Conservation (phyloP, 768 basidiomycete genomes). For the Mycena belliarum region DNA sequence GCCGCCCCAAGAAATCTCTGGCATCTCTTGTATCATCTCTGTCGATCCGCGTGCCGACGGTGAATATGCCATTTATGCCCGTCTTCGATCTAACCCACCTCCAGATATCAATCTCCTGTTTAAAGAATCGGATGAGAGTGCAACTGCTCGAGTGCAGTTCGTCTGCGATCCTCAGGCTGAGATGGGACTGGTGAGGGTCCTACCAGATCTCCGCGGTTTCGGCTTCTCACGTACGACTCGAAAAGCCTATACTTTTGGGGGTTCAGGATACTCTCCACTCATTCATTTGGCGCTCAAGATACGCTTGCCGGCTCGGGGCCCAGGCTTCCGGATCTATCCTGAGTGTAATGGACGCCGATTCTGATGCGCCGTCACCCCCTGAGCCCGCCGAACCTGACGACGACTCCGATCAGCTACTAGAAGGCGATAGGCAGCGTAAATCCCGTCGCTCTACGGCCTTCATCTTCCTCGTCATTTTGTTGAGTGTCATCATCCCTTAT, state of each 20-base stretch:
- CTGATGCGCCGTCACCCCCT: neutral
- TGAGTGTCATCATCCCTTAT: too few relatives aligned
- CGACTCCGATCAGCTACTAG: slow-evolving; percentile 15
- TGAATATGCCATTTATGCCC: neutral
- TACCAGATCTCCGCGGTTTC: too few relatives aligned
- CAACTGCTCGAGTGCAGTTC: neutral
- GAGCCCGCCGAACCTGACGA: neutral
- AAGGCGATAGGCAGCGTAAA: slow-evolving; percentile 7
- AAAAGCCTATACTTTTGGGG: slow-evolving; percentile 6
- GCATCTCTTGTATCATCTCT: neutral
- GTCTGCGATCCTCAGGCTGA: slow-evolving; percentile 4
- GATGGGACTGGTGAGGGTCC: neutral
- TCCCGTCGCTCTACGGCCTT: slow-evolving; percentile 14
- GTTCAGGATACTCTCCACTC: neutral
- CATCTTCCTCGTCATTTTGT: slow-evolving; percentile 12
- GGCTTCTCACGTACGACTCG: neutral
- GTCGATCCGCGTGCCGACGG: neutral
- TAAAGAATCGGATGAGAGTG: neutral
- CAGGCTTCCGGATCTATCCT: neutral
- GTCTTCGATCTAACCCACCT: neutral
- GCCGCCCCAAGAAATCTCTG: neutral
- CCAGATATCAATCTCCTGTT: slow-evolving; percentile 10
- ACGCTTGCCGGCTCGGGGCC: neutral
- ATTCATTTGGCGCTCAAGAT: slow-evolving; percentile 12
- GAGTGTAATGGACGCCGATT: neutral